Base-by-base conservation (phyloP, 1,284 basidiomycete genomes). In the Trichosporon sp. region DNA sequence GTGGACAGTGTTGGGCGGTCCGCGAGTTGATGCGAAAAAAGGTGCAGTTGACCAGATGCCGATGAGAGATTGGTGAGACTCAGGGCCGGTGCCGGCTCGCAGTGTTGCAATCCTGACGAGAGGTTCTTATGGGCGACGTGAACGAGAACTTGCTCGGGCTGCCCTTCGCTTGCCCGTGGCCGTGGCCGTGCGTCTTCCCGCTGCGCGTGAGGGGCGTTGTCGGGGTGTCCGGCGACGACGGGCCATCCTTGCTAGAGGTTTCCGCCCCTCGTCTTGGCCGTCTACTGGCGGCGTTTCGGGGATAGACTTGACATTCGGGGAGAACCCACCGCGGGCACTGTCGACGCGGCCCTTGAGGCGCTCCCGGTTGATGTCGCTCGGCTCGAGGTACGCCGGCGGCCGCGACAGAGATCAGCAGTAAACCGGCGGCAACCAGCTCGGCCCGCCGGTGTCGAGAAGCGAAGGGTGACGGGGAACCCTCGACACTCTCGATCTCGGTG, bases 401-500 rank as follows among this genome's bases (percentile, higher is more conserved):
- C 8, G 29, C 25, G 53, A 27, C 29, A n/a, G 3, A 60, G 56
- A n/a, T 60, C 56, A 1, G 56, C n/a, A n/a, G n/a, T n/a, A n/a
- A n/a, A n/a, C 29, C 27, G 56, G 32, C 4, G 27, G 18, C 7
- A 29, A 29, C 18, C 31, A 32, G 15, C 44, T 68, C 1, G 76
- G 74, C 15, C 76, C 75, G 34, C 81, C 81, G 13, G 81, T 35
- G 62, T 82, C 79, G 1, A 82, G 75, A 1, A 78, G 78, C 0
- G 81, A 80, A 11, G 77, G 80, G 27, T n/a, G n/a, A n/a, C n/a
- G n/a, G n/a, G n/a, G n/a, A n/a, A n/a, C n/a, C n/a, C n/a, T n/a
- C n/a, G n/a, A n/a, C n/a, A n/a, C n/a, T n/a, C n/a, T n/a, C n/a
- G n/a, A n/a, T n/a, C n/a, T n/a, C n/a, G n/a, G n/a, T n/a, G n/a